Base-by-base conservation (phyloP, 1,139 yeast genomes). In the Pichia sp. region DNA sequence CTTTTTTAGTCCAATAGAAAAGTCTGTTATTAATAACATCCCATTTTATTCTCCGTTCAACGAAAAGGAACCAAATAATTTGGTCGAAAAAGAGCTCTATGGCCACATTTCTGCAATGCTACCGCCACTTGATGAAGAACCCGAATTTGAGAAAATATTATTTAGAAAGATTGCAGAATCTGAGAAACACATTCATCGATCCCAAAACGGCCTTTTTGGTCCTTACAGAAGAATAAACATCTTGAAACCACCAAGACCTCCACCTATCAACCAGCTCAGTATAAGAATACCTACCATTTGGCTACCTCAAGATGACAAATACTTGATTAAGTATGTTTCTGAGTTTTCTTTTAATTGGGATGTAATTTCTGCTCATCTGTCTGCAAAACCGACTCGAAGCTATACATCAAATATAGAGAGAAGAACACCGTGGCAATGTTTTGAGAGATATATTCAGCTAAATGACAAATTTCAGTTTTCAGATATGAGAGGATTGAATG, bases 371-470 rank as follows among this genome's bases (percentile, higher is more conserved):
- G 84, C 89, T 18, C 85, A 83, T 58, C 67, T 91, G 71, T 68
- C 82, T 1, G 72, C 78, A 3, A 69, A 70, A 40, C 76, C 88
- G 2, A 75, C 84, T 0, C 69, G 71, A 55, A 77, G 81, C 14
- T 85, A 85, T 58, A 76, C 79, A 33, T 84, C 97, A 0, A 88
- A 84, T 51, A 85, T 88, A 44, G 97, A 91, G 60, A 73, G 97
- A 53, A 73, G 98, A 55, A 91, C 97, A 0, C 94, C 98, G 0
- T 91, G 98, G 98, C 97, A 89, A 59, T 91, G 97, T 59, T 91
- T 91, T 66, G 98, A 91, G 61, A 69, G 98, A 49, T 91, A 93
- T 68, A 83, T 88, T 47, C 98, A 91, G 62, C 69, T 93, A 48
- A 88, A 86, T 54, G 96, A 91, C 44, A 79, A 79, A 47, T 88